Evolutionary conservation across 1,284 basidiomycete genomes (phyloP).

Genomic region (Cystobasidium sp.): DNA sequence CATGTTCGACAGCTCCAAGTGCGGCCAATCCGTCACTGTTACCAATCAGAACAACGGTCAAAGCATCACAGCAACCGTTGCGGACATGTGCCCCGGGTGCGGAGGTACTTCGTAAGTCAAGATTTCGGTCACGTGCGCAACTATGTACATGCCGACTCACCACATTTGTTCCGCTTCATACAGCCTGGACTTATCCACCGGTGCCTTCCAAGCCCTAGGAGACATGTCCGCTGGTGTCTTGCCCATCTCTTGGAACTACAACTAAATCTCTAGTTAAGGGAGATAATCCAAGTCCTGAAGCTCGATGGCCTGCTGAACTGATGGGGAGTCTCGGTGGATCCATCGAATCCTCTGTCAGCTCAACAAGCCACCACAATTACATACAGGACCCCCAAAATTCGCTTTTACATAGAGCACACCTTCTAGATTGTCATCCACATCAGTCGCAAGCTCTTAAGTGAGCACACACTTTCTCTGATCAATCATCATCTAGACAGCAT

Average conservation of each 20-base stretch:
- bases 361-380: too few species aligned
- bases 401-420: too few species aligned
- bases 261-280: slow-evolving; percentile 53
- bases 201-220: slow-evolving; percentile 71
- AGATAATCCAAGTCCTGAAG: neutral
- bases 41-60: slow-evolving; percentile 67
- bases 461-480: too few species aligned
- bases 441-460: too few species aligned
- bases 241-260: slow-evolving; percentile 63
- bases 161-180: slow-evolving; percentile 51
- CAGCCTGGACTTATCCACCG: slow-evolving; percentile 79
- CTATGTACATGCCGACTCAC: neutral
- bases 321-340: neutral
- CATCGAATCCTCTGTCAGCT: neutral
- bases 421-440: too few species aligned
- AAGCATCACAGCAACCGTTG: slow-evolving; percentile 68
- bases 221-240: slow-evolving; percentile 65
- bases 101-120: slow-evolving; percentile 14
- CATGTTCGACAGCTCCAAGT: slow-evolving; percentile 61
- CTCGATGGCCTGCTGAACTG: neutral
- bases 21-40: slow-evolving; percentile 69
- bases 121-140: too few species aligned
- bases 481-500: too few species aligned
- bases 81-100: slow-evolving; percentile 59
- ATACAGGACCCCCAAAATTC: too few species aligned